Evolutionary conservation across 73 alveolate species (phyloP), one percentile per base, ranked within the genome.

Genomic region (Stentor coeruleus): DNA sequence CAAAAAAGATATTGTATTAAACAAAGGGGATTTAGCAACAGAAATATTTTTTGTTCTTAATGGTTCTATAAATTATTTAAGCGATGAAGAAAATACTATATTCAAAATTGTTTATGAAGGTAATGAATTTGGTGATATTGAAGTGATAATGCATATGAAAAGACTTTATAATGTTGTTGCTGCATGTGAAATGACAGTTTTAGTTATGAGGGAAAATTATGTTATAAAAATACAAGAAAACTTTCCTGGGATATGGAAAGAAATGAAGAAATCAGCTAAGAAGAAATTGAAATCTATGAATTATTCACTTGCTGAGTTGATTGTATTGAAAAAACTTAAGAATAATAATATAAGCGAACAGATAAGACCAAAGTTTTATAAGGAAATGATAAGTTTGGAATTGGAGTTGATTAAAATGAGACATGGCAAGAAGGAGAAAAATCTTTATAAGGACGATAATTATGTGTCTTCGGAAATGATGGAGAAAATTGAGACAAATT

Each of bases 21-120:
- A 15, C 39, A 33, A 26, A 26, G 79, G 79, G 2, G 79, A 66
- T 28, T 37, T 66, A 28, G 40, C 79, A 11, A 20, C n/a, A 28
- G 37, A 66, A 11, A 66, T 66, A 26, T 66, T 28, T 66, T 26
- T 66, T 66, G 37, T 66, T 66, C n/a, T 31, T 1, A 14, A 20
- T 20, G 79, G 79, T 15, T 14, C n/a, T 1, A 40, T 31, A 26
- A 20, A 31, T 2, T 66, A 28, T 66, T 14, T 66, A 0, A 20
- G 37, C 33, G 79, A 31, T 1, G 79, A 66, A 2, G 79, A 66
- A 1, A 20, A 26, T 66, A 66, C 37, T 66, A 40, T 66, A 20
- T 66, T 20, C 79, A 66, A 31, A 66, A 40, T 66, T 26, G n/a
- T 66, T 40, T 15, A 66, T 11, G 79, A 66, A 66, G 79, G 79